Conservation (phyloP, 78 protist genomes). For the Dictyostelium capitatum region DNA sequence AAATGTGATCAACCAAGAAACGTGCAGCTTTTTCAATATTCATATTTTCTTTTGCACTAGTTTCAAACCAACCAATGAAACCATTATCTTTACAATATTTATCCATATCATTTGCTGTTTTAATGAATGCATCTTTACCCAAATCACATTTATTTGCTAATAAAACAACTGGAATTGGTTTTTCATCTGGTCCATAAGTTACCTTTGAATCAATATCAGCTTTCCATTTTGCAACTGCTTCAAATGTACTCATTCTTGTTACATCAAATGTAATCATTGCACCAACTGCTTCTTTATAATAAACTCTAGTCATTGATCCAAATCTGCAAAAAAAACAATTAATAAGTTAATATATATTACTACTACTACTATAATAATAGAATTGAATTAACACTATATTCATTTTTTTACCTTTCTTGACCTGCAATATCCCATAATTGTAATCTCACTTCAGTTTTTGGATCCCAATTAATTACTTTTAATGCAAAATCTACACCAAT, state of each 20-base stretch:
- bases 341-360: no score
- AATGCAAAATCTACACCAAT: constrained; percentile 98
- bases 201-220: constrained; percentile 92
- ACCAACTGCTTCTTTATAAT: constrained; percentile 97
- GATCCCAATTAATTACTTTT: constrained; percentile 91
- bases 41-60: constrained; percentile 93
- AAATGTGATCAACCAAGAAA: constrained; percentile 87
- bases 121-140: constrained; percentile 78
- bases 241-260: constrained; percentile 94
- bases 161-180: constrained; percentile 94
- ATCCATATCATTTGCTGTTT: constrained; percentile 90
- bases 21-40: constrained; percentile 89
- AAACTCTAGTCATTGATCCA: constrained; percentile 97
- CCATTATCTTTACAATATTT: constrained; percentile 87
- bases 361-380: no score
- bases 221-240: constrained; percentile 96
- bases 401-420: constrained; percentile 22
- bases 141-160: constrained; percentile 95
- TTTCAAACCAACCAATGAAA: constrained; percentile 93
- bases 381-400: neutral
- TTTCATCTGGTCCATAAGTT: constrained; percentile 57
- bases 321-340: no score
- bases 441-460: constrained; percentile 87
- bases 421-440: constrained; percentile 92
- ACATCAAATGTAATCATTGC: constrained; percentile 96